phyloP scores from a whole-genome alignment of 306 rosid species.

The Castanea mollissima region DNA sequence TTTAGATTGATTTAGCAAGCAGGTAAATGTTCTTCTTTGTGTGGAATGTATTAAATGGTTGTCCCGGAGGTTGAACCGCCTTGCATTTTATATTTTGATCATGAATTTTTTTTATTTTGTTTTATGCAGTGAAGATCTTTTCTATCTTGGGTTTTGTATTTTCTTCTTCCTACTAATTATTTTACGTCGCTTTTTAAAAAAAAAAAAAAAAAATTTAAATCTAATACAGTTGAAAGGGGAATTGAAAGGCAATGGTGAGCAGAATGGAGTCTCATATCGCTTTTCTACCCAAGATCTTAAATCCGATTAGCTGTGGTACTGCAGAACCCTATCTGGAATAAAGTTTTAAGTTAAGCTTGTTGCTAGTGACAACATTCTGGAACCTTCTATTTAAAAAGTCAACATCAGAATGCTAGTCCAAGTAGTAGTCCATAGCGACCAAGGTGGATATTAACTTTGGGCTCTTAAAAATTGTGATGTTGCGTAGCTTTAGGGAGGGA shows the following conservation, averaged over 20 bases:
- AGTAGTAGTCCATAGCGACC: slow-evolving; percentile 35
- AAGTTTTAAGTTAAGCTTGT: slow-evolving; percentile 18
- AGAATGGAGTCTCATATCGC: slow-evolving; percentile 47
- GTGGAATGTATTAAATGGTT: not conserved
- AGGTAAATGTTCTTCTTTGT: not conserved
- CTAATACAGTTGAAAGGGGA: slow-evolving; percentile 79
- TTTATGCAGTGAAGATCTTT: not conserved
- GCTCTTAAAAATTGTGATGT: slow-evolving; percentile 24
- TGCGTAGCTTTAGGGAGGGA: slow-evolving; percentile 25
- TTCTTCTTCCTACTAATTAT: slow-evolving; percentile 1
- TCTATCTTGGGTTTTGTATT: slow-evolving; percentile 7
- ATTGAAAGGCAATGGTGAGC: slow-evolving; percentile 30
- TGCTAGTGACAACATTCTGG: slow-evolving; percentile 20
- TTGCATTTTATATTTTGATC: not conserved
- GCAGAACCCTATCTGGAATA: slow-evolving; percentile 18
- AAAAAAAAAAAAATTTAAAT: no score
- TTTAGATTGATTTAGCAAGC: no score
- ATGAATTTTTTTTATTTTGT: not conserved
- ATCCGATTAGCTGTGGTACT: slow-evolving; percentile 37
- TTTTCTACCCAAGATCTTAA: slow-evolving; percentile 38
- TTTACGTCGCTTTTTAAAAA: no score
- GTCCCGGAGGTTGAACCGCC: not conserved
- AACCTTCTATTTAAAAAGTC: slow-evolving; percentile 29
- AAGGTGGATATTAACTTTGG: slow-evolving; percentile 27
- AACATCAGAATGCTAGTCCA: slow-evolving; percentile 21